phyloP scores from a whole-genome alignment of 2,329 filamentous ascomycete species.

The Hymenoscyphus scutula region DNA sequence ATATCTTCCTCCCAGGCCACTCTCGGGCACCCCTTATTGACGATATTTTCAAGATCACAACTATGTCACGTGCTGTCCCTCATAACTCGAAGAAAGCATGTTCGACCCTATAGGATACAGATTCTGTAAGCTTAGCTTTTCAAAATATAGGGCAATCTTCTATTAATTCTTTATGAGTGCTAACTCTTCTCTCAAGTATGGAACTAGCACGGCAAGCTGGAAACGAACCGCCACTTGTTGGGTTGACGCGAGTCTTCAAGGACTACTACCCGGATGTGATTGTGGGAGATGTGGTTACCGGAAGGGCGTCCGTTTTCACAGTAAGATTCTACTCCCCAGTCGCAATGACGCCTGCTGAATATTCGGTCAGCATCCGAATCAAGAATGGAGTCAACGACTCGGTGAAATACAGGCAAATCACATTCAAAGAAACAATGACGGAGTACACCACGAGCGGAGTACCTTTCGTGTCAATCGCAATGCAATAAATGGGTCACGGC shows the following conservation, averaged over 20 bases:
- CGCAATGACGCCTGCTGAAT: slow-evolving; percentile 25
- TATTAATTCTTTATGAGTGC: slow-evolving; percentile 9
- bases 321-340: slow-evolving; percentile 35
- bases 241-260: slow-evolving; percentile 78
- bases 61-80: slow-evolving; percentile 77
- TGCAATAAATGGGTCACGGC: slow-evolving; percentile 44
- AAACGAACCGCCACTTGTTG: slow-evolving; percentile 71
- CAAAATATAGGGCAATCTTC: slow-evolving; percentile 11
- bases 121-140: slow-evolving; percentile 52
- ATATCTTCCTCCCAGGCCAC: background rate
- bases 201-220: slow-evolving; percentile 58
- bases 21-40: background rate
- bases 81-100: slow-evolving; percentile 77
- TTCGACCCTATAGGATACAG: slow-evolving; percentile 81
- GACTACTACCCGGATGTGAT: slow-evolving; percentile 91
- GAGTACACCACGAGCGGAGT: slow-evolving; percentile 42
- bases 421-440: slow-evolving; percentile 47
- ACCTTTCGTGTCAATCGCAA: slow-evolving; percentile 65
- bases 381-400: slow-evolving; percentile 69
- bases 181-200: slow-evolving; percentile 42
- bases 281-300: slow-evolving; percentile 63
- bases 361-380: slow-evolving; percentile 60
- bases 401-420: slow-evolving; percentile 63
- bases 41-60: slow-evolving; percentile 28
- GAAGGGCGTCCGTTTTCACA: slow-evolving; percentile 61